Conservation (phyloP, 2,329 filamentous ascomycete species). For the Lizonia empirigonia region DNA sequence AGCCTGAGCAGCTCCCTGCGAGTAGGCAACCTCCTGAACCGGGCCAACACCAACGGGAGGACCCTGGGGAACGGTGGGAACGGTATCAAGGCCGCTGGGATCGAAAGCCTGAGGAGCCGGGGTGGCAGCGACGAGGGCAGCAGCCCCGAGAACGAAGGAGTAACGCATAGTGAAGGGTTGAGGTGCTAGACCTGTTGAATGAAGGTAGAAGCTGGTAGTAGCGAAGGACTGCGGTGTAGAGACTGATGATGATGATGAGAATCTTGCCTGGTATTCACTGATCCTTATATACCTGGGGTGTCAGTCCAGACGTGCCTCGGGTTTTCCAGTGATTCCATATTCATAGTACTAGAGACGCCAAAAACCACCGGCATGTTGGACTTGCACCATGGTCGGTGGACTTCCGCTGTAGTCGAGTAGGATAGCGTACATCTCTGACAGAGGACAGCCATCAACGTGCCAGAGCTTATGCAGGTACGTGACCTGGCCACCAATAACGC, state of each 20-base stretch:
- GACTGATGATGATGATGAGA: constrained; percentile 11
- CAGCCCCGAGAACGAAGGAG: constrained; percentile 27
- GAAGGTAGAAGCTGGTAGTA: constrained; percentile 6
- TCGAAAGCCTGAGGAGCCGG: constrained; percentile 32
- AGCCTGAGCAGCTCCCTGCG: constrained; percentile 20
- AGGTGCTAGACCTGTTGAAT: constrained; percentile 1
- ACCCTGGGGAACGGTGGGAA: constrained; percentile 22
- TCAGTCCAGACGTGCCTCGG: not conserved
- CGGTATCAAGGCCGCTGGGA: constrained; percentile 9
- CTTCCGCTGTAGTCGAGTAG: constrained; percentile 16
- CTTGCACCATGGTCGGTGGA: constrained; percentile 5
- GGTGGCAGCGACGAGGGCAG: constrained; percentile 28
- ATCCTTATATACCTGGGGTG: constrained; percentile 13
- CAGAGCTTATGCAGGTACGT: constrained; percentile 13
- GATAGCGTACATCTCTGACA: constrained; percentile 12
- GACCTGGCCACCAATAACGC: constrained; percentile 7
- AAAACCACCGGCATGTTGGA: constrained; percentile 1
- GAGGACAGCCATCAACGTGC: constrained; percentile 1
- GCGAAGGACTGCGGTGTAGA: constrained; percentile 9
- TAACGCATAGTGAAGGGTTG: constrained; percentile 26
- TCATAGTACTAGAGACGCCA: not conserved
- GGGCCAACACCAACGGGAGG: constrained; percentile 26
- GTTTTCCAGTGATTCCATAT: constrained; percentile 9
- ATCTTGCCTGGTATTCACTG: not conserved
- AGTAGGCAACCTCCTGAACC: constrained; percentile 19